Evolutionary conservation across 2,329 filamentous ascomycete genomes (phyloP).

Genomic region (Drechslera avenae): DNA sequence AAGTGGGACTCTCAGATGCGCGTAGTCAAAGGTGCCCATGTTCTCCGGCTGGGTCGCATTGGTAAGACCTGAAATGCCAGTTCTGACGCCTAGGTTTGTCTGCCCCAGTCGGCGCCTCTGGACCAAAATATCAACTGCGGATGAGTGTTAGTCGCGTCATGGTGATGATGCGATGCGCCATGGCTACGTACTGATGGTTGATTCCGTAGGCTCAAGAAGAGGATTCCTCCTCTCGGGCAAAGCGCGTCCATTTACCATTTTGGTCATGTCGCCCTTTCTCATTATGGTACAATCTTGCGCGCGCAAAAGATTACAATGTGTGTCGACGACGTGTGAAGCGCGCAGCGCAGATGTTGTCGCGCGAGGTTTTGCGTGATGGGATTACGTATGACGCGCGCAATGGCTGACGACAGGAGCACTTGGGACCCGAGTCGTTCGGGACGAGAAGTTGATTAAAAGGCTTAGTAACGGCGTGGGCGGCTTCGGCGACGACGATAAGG

Average conservation of each 20-base stretch:
- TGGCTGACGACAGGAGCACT: conserved; percentile 11
- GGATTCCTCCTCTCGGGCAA: conserved; percentile 69
- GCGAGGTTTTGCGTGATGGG: conserved; percentile 13
- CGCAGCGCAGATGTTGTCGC: conserved; percentile 32
- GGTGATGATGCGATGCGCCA: conserved; percentile 34
- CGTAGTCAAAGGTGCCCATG: conserved; percentile 90
- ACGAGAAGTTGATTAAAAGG: conserved; percentile 12
- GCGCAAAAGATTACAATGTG: conserved; percentile 22
- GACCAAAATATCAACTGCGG: conserved; percentile 64
- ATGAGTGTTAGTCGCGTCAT: conserved; percentile 26
- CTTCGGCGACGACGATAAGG: conserved; percentile 9
- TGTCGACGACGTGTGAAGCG: conserved; percentile 25
- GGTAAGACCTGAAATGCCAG: conserved; percentile 71
- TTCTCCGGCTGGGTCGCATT: conserved; percentile 75
- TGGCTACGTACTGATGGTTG: conserved; percentile 65
- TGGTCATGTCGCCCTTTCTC: conserved; percentile 12
- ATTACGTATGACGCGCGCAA: conserved; percentile 25
- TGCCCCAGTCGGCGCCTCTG: conserved; percentile 86
- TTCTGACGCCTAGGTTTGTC: conserved; percentile 85
- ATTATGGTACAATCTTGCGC: neutral
- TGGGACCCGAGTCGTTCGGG: conserved; percentile 13
- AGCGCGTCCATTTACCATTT: conserved; percentile 49
- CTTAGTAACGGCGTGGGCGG: conserved; percentile 6
- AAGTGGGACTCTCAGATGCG: conserved; percentile 88
- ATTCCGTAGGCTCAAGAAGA: conserved; percentile 65